Evolutionary conservation across 2,329 filamentous ascomycete species (phyloP).

Genomic region (Diaporthe longicolla): DNA sequence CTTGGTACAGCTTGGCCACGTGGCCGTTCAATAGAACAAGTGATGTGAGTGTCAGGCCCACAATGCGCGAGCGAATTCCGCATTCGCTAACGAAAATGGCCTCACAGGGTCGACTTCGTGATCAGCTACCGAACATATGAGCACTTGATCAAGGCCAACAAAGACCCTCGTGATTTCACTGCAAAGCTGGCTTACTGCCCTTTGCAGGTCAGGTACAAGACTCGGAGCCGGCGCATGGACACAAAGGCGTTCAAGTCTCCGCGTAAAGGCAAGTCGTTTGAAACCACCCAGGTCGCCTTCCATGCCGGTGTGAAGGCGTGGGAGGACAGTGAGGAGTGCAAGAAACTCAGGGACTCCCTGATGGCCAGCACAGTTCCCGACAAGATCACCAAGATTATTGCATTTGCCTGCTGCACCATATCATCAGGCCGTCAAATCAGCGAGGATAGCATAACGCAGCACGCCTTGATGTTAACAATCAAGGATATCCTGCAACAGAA

Average conservation of each 20-base stretch:
- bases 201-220: neutral
- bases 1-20: neutral
- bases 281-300: neutral
- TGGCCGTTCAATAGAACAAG: neutral
- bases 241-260: neutral
- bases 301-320: neutral
- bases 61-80: neutral
- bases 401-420: conserved; percentile 12
- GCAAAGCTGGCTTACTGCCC: conserved; percentile 3
- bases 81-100: neutral
- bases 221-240: neutral
- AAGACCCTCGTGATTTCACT: neutral
- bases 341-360: neutral
- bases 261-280: neutral
- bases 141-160: neutral
- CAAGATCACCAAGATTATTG: conserved; percentile 2
- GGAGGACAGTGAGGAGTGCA: conserved; percentile 2
- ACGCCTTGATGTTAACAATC: conserved; percentile 14
- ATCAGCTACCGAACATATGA: neutral
- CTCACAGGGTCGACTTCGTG: neutral
- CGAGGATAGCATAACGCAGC: neutral
- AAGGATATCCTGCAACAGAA: neutral
- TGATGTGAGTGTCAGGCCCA: neutral
- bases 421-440: too few species aligned
- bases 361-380: neutral